phyloP scores from a whole-genome alignment of 768 basidiomycete genomes.

The Serendipita sp. region DNA sequence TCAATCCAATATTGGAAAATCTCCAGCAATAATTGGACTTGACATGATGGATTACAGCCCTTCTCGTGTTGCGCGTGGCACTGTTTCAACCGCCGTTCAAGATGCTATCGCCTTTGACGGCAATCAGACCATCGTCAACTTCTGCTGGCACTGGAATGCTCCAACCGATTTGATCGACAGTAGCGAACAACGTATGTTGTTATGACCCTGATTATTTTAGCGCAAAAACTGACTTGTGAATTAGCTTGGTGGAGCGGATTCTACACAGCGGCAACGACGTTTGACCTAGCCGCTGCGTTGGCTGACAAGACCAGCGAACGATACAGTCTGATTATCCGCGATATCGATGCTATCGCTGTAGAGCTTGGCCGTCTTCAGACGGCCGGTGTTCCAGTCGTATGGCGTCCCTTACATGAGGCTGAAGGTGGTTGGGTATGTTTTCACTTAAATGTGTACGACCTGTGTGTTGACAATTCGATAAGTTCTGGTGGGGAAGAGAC shows the following conservation, averaged over 20 bases:
- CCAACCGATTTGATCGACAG: constrained; percentile 8
- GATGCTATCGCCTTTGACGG: constrained; percentile 10
- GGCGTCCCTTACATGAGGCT: constrained; percentile 11
- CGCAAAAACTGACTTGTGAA: not conserved
- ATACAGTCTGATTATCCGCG: constrained; percentile 9
- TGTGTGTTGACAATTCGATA: not conserved
- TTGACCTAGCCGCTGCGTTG: constrained; percentile 10
- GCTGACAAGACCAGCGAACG: constrained; percentile 8
- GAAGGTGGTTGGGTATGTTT: constrained; percentile 8
- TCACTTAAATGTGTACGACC: not conserved
- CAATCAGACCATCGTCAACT: constrained; percentile 7
- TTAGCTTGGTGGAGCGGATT: constrained; percentile 8
- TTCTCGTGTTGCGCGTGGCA: constrained; percentile 1
- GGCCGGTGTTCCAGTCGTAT: constrained; percentile 8
- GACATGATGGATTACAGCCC: constrained; percentile 13
- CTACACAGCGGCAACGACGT: constrained; percentile 9
- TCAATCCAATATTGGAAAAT: constrained; percentile 10
- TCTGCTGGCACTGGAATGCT: constrained; percentile 12
- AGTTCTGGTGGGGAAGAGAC: constrained; percentile 11
- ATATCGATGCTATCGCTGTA: constrained; percentile 10
- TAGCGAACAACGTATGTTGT: not conserved
- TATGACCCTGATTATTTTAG: too few relatives aligned
- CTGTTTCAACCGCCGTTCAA: constrained; percentile 8
- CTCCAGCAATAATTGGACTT: constrained; percentile 9
- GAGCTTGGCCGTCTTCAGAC: constrained; percentile 9